These are phyloP conservation scores for Eucalyptus guilfoylei DNA, from an alignment of 345 rosid genomes.

Conservation along the genomic window DNA sequence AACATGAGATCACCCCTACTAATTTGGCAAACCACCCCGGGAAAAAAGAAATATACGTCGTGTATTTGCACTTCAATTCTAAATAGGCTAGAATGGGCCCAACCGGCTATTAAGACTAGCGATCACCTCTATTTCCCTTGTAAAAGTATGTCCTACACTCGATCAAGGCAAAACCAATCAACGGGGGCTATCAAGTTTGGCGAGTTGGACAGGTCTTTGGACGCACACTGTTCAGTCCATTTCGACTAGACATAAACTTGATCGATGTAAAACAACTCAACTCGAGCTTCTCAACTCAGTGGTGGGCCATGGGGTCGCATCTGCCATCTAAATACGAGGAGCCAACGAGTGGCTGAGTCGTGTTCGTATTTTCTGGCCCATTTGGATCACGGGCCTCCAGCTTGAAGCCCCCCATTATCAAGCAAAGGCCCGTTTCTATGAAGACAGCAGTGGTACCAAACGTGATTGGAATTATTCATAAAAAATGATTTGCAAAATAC, in stretches of 20 bases:
- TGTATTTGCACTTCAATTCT: not conserved
- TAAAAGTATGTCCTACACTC: not conserved
- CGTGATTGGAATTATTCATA: not conserved
- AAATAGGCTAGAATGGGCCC: not conserved
- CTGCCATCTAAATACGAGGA: not conserved
- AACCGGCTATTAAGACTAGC: not conserved
- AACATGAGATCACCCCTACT: not conserved
- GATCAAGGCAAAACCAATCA: not conserved
- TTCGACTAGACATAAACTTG: not conserved
- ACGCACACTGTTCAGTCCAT: not conserved
- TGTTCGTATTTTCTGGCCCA: not conserved
- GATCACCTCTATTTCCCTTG: not conserved
- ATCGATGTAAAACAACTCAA: not conserved
- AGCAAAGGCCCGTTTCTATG: not conserved
- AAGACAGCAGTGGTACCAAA: not conserved
- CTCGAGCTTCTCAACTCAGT: not conserved
- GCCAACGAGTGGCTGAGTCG: not conserved
- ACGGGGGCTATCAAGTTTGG: not conserved
- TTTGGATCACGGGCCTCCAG: not conserved
- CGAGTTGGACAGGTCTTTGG: not conserved
- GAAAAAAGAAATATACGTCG: accelerated
- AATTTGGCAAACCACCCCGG: not conserved
- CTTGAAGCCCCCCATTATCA: not conserved
- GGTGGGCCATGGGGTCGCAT: not conserved
- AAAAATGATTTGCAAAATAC: not conserved